Conservation (phyloP, 2,329 filamentous ascomycete genomes). For the Ophiostoma triangulosporum region DNA sequence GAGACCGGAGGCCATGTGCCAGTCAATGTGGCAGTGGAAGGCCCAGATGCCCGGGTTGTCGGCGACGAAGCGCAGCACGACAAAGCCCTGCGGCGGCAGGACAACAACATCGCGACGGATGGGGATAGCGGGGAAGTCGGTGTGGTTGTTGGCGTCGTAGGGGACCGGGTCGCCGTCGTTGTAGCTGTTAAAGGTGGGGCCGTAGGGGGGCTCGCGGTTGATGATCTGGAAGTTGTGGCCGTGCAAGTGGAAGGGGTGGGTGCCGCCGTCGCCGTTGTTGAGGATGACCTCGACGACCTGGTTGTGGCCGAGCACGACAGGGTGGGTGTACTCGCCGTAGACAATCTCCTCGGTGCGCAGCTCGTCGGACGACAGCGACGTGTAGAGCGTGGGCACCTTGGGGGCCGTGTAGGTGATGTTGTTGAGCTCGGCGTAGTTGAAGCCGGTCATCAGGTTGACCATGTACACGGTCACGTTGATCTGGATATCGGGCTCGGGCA, state of each 20-base stretch:
- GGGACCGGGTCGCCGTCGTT: conserved; percentile 23
- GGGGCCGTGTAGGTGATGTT: conserved; percentile 61
- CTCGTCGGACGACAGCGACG: conserved; percentile 47
- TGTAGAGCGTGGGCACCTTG: conserved; percentile 71
- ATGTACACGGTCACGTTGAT: conserved; percentile 53
- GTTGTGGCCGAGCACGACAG: conserved; percentile 53
- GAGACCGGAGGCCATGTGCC: conserved; percentile 58
- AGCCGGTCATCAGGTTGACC: conserved; percentile 41
- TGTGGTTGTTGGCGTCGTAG: conserved; percentile 14
- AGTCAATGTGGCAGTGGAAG: conserved; percentile 74
- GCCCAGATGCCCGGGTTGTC: conserved; percentile 49
- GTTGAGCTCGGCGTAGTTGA: conserved; percentile 53
- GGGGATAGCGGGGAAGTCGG: conserved; percentile 37
- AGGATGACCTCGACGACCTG: conserved; percentile 60
- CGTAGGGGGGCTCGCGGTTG: conserved; percentile 44
- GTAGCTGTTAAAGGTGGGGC: conserved; percentile 41
- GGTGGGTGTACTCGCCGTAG: conserved; percentile 53
- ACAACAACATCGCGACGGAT: conserved; percentile 58
- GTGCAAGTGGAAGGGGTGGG: conserved; percentile 68
- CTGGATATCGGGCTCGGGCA: conserved; percentile 46
- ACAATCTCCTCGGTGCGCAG: conserved; percentile 42
- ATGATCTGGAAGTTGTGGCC: conserved; percentile 56
- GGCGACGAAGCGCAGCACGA: conserved; percentile 53
- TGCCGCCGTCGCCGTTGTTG: conserved; percentile 61
- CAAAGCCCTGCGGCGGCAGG: conserved; percentile 50